A percentile compares a stretch with the other conserved stretches of the same genome.
These are phyloP conservation scores for Camelina laxa DNA, from an alignment of 345 rosid genomes.

Conservation along the genomic window DNA sequence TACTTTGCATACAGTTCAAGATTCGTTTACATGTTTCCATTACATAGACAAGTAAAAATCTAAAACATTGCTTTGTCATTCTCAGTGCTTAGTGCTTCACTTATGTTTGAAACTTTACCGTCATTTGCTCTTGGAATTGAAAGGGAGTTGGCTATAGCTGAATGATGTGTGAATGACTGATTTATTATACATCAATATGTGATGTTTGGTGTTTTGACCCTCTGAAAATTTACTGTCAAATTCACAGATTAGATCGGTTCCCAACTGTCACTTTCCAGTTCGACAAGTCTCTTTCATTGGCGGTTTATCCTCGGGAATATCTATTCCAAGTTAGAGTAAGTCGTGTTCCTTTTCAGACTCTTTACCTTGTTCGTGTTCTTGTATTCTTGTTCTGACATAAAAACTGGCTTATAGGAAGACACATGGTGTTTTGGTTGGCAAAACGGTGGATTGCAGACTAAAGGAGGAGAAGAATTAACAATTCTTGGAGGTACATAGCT, in stretches of 20 bases:
- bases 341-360: slow-evolving; percentile 20
- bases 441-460: slow-evolving; percentile 57
- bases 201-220: neutral
- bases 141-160: neutral
- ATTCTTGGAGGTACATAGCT: slow-evolving; percentile 76
- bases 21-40: slow-evolving; percentile 67
- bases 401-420: slow-evolving; percentile 52
- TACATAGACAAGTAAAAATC: slow-evolving; percentile 61
- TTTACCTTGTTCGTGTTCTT: slow-evolving; percentile 5
- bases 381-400: slow-evolving; percentile 7
- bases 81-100: neutral
- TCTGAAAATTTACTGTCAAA: slow-evolving; percentile 1
- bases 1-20: slow-evolving; percentile 58
- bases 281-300: slow-evolving; percentile 61
- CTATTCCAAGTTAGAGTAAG: slow-evolving; percentile 65
- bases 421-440: slow-evolving; percentile 91
- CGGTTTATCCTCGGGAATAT: slow-evolving; percentile 72
- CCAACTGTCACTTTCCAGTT: slow-evolving; percentile 74
- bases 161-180: slow-evolving; percentile 6
- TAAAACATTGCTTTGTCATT: neutral
- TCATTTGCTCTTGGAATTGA: neutral
- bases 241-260: slow-evolving; percentile 78
- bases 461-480: slow-evolving; percentile 58
- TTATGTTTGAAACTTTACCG: neutral
- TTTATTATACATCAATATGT: neutral